Evolutionary conservation across 805 yeast genomes (phyloP).

Genomic region (Kodamaea fukazawae): DNA sequence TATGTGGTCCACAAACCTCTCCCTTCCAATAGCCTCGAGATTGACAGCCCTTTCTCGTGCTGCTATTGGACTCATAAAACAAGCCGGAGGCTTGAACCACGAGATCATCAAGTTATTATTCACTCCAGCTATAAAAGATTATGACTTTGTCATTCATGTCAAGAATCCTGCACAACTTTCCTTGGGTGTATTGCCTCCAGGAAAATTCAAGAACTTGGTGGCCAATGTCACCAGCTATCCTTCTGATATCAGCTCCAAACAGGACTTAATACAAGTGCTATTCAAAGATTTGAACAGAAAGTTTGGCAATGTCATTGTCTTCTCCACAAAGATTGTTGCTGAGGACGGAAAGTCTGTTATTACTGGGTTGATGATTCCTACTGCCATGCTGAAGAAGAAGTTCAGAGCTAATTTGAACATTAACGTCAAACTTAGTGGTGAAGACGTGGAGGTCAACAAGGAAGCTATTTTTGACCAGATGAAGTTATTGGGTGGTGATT

Average conservation of each 20-base stretch:
- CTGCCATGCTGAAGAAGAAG: slow-evolving; percentile 54
- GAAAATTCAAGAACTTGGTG: slow-evolving; percentile 61
- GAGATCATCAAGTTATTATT: slow-evolving; percentile 55
- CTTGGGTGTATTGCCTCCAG: slow-evolving; percentile 53
- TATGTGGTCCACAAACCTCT: slow-evolving; percentile 65
- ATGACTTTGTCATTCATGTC: slow-evolving; percentile 71
- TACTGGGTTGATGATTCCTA: slow-evolving; percentile 79
- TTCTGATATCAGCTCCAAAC: slow-evolving; percentile 43
- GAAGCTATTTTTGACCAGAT: slow-evolving; percentile 76
- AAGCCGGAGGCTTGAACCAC: slow-evolving; percentile 38
- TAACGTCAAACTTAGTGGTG: slow-evolving; percentile 60
- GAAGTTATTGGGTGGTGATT: slow-evolving; percentile 62
- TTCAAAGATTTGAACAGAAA: slow-evolving; percentile 59
- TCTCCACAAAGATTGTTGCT: slow-evolving; percentile 60
- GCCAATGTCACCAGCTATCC: slow-evolving; percentile 42
- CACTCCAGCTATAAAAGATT: slow-evolving; percentile 80
- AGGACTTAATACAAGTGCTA: slow-evolving; percentile 62
- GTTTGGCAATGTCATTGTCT: slow-evolving; percentile 65
- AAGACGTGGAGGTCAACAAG: slow-evolving; percentile 60
- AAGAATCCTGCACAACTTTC: slow-evolving; percentile 41
- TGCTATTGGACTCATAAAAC: slow-evolving; percentile 53
- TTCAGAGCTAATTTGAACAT: slow-evolving; percentile 79
- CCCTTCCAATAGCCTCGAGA: slow-evolving; percentile 80
- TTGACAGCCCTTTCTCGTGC: slow-evolving; percentile 83
- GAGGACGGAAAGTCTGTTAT: slow-evolving; percentile 61